Base-by-base conservation (phyloP, 106 monocot genomes). In the Gastrodia elata region DNA sequence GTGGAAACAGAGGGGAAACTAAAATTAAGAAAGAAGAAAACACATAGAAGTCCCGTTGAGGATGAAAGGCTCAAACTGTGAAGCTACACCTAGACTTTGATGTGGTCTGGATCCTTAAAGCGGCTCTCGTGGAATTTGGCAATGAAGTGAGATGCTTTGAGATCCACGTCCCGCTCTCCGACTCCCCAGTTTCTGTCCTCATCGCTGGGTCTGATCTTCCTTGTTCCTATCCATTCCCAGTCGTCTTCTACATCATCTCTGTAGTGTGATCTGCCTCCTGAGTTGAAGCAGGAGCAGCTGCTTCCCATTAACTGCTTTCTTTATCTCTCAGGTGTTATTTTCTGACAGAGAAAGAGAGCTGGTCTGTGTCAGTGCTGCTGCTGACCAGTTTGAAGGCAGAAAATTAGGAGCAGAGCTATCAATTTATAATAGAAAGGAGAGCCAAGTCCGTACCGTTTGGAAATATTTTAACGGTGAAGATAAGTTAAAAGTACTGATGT, bases 101-200 rank as follows among this genome's bases (percentile, higher is more conserved):
- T 42, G 18, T 61, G 52, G 33, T 57, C 77, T 33, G 71, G 34
- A 26, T 68, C 77, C 30, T 43, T 57, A 61, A 75, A 59, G 22
- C 74, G 37, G 36, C 38, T 64, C 41, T 75, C 74, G 14, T 75
- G 61, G 52, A 75, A 61, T 28, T 75, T 75, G 13, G 74, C 25
- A 22, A 75, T 75, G 74, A 75, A 75, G 4, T 59, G 40, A 4
- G 74, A 64, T n/a, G 74, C 74, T 24, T 75, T 75, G 4, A 24
- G 22, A 36, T 75, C 74, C 15, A 75, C 74, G 13, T 75, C 74
- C 7, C 49, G 74, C 37, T 75, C 74, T 0, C 74, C 74, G 3
- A 75, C 38, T 38, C 74, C 58, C 28, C 74, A 39, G 26, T 61
- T 25, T 64, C 64, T 22, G 74, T 75, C 74, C 15, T 75, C 74